Conservation (phyloP, 2,329 filamentous ascomycete genomes). For the Cordyceps cicadae region DNA sequence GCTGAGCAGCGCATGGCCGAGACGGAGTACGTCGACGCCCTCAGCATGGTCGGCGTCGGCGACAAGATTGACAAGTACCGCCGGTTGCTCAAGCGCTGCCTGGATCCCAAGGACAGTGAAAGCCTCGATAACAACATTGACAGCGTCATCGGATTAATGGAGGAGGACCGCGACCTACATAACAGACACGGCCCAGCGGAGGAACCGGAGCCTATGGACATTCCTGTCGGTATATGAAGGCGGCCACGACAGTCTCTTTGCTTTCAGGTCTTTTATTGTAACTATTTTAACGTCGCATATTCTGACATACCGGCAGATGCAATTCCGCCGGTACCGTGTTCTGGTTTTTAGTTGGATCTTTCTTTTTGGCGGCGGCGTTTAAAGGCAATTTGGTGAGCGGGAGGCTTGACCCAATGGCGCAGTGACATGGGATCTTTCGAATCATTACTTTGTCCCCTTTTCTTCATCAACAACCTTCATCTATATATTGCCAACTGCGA, state of each 20-base stretch:
- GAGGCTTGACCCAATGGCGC: background rate
- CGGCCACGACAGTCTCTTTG: background rate
- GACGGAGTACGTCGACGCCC: slow-evolving; percentile 58
- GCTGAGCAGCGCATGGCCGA: slow-evolving; percentile 55
- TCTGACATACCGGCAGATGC: slow-evolving; percentile 7
- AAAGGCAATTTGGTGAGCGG: background rate
- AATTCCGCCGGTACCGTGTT: background rate
- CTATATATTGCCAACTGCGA: background rate
- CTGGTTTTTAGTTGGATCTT: background rate
- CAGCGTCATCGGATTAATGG: slow-evolving; percentile 54
- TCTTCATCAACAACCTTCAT: background rate
- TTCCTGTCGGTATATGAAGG: slow-evolving; percentile 12
- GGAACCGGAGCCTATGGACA: slow-evolving; percentile 20
- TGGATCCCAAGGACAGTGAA: slow-evolving; percentile 58
- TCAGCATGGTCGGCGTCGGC: slow-evolving; percentile 60
- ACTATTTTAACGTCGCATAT: background rate
- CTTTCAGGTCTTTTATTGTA: background rate
- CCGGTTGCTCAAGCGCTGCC: slow-evolving; percentile 57
- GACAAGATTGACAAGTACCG: slow-evolving; percentile 69
- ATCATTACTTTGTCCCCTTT: background rate
- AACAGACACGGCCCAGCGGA: slow-evolving; percentile 24
- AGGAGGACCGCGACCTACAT: slow-evolving; percentile 48
- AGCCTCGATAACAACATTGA: slow-evolving; percentile 59
- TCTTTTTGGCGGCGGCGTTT: background rate
- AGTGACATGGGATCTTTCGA: background rate